Percentiles rank a stretch among this genome's conserved stretches.
These are phyloP conservation scores for Corniculantispora saksenae DNA, from an alignment of 2,329 filamentous ascomycete genomes.

Conservation along the genomic window DNA sequence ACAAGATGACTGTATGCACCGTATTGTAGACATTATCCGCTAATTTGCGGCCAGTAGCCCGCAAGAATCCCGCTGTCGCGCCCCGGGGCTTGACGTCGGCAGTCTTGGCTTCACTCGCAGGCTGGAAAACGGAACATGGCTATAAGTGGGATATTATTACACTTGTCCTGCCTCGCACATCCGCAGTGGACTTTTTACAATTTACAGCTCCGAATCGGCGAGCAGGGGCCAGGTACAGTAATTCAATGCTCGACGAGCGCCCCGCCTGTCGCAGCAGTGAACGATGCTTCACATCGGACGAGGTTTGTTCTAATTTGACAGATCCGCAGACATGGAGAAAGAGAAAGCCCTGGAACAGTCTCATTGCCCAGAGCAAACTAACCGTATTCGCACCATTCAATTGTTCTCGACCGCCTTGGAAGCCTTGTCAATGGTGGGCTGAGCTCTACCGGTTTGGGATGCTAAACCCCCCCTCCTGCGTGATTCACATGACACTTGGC, in stretches of 20 bases:
- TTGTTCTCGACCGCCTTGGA: slow-evolving; percentile 11
- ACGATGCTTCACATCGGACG: slow-evolving; percentile 14
- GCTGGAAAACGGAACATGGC: not conserved
- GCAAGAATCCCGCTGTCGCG: not conserved
- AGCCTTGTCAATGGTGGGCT: not conserved
- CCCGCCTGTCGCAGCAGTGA: not conserved
- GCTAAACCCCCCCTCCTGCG: not conserved
- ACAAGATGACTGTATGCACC: not conserved
- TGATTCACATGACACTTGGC: not conserved
- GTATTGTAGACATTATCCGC: not conserved
- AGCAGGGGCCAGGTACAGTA: not conserved
- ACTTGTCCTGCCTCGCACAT: no score
- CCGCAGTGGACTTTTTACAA: no score
- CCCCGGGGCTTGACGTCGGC: not conserved
- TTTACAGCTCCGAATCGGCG: not conserved
- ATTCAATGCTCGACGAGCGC: slow-evolving; percentile 12
- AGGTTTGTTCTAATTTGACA: slow-evolving; percentile 3
- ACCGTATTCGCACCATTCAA: not conserved
- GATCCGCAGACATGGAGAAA: slow-evolving; percentile 7
- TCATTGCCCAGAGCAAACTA: not conserved
- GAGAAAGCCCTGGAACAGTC: not conserved
- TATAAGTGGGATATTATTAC: no score
- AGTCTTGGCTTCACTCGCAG: not conserved
- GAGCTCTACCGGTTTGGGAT: not conserved
- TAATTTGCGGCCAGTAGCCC: not conserved